Percentiles rank a stretch among this genome's conserved stretches.
These are phyloP conservation scores for Echeveria elegans DNA, from an alignment of 164 flowering plant genomes.

Conservation along the genomic window DNA sequence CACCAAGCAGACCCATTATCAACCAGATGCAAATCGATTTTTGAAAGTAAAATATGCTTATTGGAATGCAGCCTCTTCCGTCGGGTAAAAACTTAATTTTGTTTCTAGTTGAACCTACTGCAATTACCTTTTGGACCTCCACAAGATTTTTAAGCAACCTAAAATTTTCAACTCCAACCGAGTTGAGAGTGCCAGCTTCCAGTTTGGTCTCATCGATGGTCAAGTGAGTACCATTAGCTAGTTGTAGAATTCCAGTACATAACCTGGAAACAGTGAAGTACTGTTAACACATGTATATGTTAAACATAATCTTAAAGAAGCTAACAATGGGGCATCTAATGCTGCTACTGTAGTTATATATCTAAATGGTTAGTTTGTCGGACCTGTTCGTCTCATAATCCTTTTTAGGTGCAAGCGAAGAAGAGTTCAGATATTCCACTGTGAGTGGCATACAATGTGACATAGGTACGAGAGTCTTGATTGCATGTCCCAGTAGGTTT, in stretches of 20 bases:
- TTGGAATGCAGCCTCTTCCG: neutral
- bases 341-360: no score
- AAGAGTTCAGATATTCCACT: conserved; percentile 64
- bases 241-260: conserved; percentile 67
- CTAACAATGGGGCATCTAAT: neutral
- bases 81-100: neutral
- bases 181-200: conserved; percentile 59
- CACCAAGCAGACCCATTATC: neutral
- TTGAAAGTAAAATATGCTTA: neutral
- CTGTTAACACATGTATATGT: neutral
- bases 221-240: conserved; percentile 79
- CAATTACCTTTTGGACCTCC: conserved; percentile 70
- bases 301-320: neutral
- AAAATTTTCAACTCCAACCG: conserved; percentile 64
- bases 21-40: neutral
- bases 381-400: conserved; percentile 77
- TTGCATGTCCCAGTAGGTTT: conserved; percentile 28
- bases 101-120: neutral
- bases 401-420: conserved; percentile 68
- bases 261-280: conserved; percentile 34
- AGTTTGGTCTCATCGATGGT: conserved; percentile 76
- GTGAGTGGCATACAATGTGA: conserved; percentile 57
- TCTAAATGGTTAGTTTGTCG: neutral
- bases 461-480: conserved; percentile 63
- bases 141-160: conserved; percentile 51